Percentiles rank a stretch among this genome's conserved stretches.
These are phyloP conservation scores for Chamaenerion angustifolium DNA, from an alignment of 345 rosid genomes.

Conservation along the genomic window DNA sequence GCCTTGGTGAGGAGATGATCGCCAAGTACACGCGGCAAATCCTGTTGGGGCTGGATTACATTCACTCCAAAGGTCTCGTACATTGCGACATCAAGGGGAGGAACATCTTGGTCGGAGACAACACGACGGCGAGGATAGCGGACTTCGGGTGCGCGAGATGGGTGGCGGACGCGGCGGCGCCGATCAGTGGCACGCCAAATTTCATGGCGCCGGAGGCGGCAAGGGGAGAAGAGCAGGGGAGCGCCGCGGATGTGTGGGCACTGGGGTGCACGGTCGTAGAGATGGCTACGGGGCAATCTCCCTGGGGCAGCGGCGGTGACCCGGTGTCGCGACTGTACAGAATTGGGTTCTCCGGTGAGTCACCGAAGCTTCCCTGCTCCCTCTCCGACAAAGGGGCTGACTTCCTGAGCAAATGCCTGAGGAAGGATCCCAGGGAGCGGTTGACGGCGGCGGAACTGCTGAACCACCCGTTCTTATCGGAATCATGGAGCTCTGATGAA, in stretches of 20 bases:
- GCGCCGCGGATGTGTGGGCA: conserved; percentile 51
- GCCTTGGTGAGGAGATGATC: conserved; percentile 24
- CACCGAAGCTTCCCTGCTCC: conserved; percentile 18
- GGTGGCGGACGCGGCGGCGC: conserved; percentile 9
- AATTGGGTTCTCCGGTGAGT: conserved; percentile 21
- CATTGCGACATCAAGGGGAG: conserved; percentile 69
- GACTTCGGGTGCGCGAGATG: conserved; percentile 70
- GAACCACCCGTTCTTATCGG: conserved; percentile 22
- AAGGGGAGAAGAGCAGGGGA: conserved; percentile 65
- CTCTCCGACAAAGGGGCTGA: conserved; percentile 22
- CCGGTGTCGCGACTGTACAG: conserved; percentile 20
- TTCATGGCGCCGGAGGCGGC: conserved; percentile 88
- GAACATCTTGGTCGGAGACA: conserved; percentile 36
- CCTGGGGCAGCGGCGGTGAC: conserved; percentile 15
- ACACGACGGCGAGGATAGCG: conserved; percentile 44
- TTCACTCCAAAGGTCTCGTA: conserved; percentile 42
- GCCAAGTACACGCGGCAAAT: conserved; percentile 38
- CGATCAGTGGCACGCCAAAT: conserved; percentile 47
- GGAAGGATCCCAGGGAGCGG: conserved; percentile 25
- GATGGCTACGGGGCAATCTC: conserved; percentile 50
- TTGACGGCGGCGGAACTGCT: conserved; percentile 26
- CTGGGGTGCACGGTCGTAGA: conserved; percentile 67
- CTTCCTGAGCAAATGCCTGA: conserved; percentile 29
- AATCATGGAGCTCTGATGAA: not conserved
- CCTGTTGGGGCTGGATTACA: conserved; percentile 38